A percentile compares a stretch with the other conserved stretches of the same genome.
Conservation (phyloP, 495 filamentous ascomycete genomes). For the Hypoxylon intermedium region DNA sequence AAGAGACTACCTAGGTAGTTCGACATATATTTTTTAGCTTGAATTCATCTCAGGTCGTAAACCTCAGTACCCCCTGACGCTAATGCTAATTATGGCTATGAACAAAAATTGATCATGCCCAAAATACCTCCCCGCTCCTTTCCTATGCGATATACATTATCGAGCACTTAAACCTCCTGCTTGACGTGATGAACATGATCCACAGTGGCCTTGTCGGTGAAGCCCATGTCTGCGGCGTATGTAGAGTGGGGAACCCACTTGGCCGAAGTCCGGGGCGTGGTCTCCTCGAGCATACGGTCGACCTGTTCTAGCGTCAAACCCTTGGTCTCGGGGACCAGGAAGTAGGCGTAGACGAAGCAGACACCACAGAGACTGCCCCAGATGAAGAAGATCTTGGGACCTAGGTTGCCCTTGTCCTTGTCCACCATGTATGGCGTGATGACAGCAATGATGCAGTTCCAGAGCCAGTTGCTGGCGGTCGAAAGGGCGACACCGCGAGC, state of each 20-base stretch:
- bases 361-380: slow-evolving; percentile 74
- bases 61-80: too few relatives aligned
- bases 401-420: slow-evolving; percentile 66
- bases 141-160: too few relatives aligned
- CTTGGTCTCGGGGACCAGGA: slow-evolving; percentile 86
- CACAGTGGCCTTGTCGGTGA: slow-evolving; percentile 23
- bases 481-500: slow-evolving; percentile 80
- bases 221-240: slow-evolving; percentile 66
- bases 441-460: slow-evolving; percentile 66
- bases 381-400: slow-evolving; percentile 78
- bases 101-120: too few relatives aligned
- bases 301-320: slow-evolving; percentile 87
- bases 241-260: slow-evolving; percentile 76
- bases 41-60: too few relatives aligned
- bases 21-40: too few relatives aligned
- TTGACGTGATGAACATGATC: slow-evolving; percentile 21
- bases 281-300: slow-evolving; percentile 88
- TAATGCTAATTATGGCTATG: too few relatives aligned
- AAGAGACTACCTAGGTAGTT: too few relatives aligned
- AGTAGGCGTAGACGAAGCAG: slow-evolving; percentile 75
- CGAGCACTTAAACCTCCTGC: slow-evolving; percentile 23
- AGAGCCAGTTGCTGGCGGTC: slow-evolving; percentile 88
- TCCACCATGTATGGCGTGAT: slow-evolving; percentile 84
- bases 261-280: slow-evolving; percentile 70
- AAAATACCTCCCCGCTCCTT: too few relatives aligned